phyloP scores from a whole-genome alignment of 2,329 filamentous ascomycete genomes.

The Sporothrix protearum region DNA sequence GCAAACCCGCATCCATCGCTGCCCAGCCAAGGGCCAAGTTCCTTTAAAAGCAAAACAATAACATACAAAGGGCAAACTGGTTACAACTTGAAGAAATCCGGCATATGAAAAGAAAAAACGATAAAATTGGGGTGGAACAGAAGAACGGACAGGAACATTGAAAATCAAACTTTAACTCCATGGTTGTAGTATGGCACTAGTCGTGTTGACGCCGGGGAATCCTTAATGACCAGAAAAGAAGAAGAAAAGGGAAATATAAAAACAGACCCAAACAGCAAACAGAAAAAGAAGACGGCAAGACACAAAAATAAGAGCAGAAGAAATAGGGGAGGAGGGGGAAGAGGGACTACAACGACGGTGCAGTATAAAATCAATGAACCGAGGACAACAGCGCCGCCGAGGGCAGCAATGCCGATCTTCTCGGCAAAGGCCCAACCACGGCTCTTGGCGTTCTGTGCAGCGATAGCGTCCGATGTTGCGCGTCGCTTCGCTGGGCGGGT shows the following conservation, averaged over 20 bases:
- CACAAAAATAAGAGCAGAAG: not conserved
- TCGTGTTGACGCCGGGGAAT: not conserved
- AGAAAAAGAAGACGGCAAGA: not conserved
- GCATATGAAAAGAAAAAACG: not conserved
- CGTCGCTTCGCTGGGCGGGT: conserved; percentile 22
- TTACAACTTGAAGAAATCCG: not conserved
- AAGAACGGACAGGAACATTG: not conserved
- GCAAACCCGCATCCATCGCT: not conserved
- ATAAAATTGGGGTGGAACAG: too few relatives aligned
- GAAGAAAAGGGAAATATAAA: not conserved
- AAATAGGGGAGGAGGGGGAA: too few relatives aligned
- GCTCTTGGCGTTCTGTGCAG: conserved; percentile 14
- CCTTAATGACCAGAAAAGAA: not conserved
- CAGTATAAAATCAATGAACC: conserved; percentile 41
- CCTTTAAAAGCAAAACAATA: not conserved
- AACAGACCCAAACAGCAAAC: not conserved
- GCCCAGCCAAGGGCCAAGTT: not conserved
- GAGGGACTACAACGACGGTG: conserved; percentile 36
- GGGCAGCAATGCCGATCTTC: conserved; percentile 37
- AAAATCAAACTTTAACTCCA: not conserved
- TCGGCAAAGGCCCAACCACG: conserved; percentile 23
- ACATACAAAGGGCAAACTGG: too few relatives aligned
- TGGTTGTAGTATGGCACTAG: not conserved
- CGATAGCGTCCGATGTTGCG: conserved; percentile 20
- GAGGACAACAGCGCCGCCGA: conserved; percentile 39